Evolutionary conservation across 1,284 basidiomycete species (phyloP).

Genomic region (Ustilago cynodontis): DNA sequence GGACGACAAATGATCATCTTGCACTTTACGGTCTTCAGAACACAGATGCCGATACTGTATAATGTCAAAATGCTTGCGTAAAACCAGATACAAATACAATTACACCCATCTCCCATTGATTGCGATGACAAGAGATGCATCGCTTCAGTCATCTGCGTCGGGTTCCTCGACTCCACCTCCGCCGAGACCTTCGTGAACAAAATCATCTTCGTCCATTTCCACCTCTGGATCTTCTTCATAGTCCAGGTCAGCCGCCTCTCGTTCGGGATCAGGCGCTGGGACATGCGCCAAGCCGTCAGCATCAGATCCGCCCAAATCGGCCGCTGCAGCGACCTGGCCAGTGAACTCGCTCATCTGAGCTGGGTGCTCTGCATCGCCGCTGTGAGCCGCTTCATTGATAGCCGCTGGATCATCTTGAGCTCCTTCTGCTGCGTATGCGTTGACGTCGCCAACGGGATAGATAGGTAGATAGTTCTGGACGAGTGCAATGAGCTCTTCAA

Average conservation of each 20-base stretch:
- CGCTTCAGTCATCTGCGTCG: slow-evolving; percentile 64
- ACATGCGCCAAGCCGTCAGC: slow-evolving; percentile 56
- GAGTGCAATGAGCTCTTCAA: slow-evolving; percentile 78
- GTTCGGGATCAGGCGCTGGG: slow-evolving; percentile 39
- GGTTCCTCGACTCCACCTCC: slow-evolving; percentile 66
- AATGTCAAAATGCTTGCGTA: neutral
- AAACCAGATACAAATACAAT: slow-evolving; percentile 29
- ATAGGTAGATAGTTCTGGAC: slow-evolving; percentile 73
- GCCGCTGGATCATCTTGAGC: slow-evolving; percentile 27
- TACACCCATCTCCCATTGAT: neutral
- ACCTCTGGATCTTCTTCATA: slow-evolving; percentile 63
- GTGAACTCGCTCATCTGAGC: slow-evolving; percentile 38
- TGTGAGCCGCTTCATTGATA: slow-evolving; percentile 12
- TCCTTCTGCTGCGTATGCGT: slow-evolving; percentile 36
- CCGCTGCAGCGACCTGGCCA: slow-evolving; percentile 37
- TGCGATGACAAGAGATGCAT: neutral
- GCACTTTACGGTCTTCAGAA: neutral
- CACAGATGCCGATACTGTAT: neutral
- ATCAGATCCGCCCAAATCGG: slow-evolving; percentile 47
- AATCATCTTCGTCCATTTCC: slow-evolving; percentile 63
- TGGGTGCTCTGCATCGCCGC: neutral
- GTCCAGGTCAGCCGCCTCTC: slow-evolving; percentile 55
- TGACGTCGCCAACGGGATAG: slow-evolving; percentile 9
- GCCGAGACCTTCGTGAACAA: slow-evolving; percentile 49
- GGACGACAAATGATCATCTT: slow-evolving; percentile 25